Evolutionary conservation across 164 flowering plant genomes (phyloP).

Genomic region (grape (Vitis vinifera)): ASM3070453v1 NC_081810.1:19065001-19065500

Average conservation of each 20-base stretch:
- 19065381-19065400: slow-evolving; percentile 45
- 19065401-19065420: slow-evolving; percentile 34
- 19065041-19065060: slow-evolving; percentile 42
- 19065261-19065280: slow-evolving; percentile 36
- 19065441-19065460: slow-evolving; percentile 28
- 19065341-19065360: slow-evolving; percentile 47
- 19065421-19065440: slow-evolving; percentile 29
- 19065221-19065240: slow-evolving; percentile 49
- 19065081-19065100: slow-evolving; percentile 43
- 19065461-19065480: slow-evolving; percentile 20
- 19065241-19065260: slow-evolving; percentile 40
- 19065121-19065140: slow-evolving; percentile 25
- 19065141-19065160: slow-evolving; percentile 39
- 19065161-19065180: slow-evolving; percentile 15
- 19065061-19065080: slow-evolving; percentile 33
- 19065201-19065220: slow-evolving; percentile 37
- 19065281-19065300: slow-evolving; percentile 45
- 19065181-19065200: slow-evolving; percentile 30
- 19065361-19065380: slow-evolving; percentile 49
- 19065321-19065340: slow-evolving; percentile 38
- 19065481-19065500: slow-evolving; percentile 36
- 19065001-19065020: slow-evolving; percentile 26
- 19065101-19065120: slow-evolving; percentile 35
- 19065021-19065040: slow-evolving; percentile 42
- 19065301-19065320: slow-evolving; percentile 57